Base-by-base conservation (phyloP, 345 rosid species). In the Eucalyptus regnans region DNA sequence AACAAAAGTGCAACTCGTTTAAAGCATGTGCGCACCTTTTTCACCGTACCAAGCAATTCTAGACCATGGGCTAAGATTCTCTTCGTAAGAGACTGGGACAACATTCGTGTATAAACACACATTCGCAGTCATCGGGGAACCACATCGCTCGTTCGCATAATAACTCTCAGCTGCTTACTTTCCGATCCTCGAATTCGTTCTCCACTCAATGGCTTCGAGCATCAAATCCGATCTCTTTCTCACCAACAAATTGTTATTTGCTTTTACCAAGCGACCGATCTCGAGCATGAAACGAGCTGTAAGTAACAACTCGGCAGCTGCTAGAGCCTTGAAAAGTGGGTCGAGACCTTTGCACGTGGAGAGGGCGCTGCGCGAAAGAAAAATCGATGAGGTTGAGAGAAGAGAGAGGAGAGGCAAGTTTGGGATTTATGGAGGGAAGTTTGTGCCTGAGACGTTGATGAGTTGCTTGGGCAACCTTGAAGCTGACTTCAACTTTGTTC, bases 381-480 rank as follows among this genome's bases (percentile, higher is more conserved):
- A 43, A 16, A 13, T 23, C n/a, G 2, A 17, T 17, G 41, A 4
- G 25, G 33, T 54, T 52, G 43, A 29, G 85, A 86, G 68, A 29
- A 49, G 84, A 49, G 60, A 25, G 52, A 62, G 86, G 48, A 31
- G 88, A 2, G 97, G 94, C 87, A 93, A 90, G 89, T 97, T 94
- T 62, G 99, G 98, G 37, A 93, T 88, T 89, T 96, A 94, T 89
- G 98, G 98, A 56, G 98, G 99, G 68, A 96, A 92, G 90, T 97
- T 81, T 89, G 99, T 95, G 87, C 96, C 97, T 9, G 98, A 97
- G 89, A 93, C 94, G 23, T 90, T 96, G 62, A 92, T 96, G 5
- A 66, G 93, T 89, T 76, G 92, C 87, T 91, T 95, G 87, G 76
- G 46, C 51, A 90, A 87, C 88, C 96, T 97, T 87, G 98, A 96